Base-by-base conservation (phyloP, 2,329 filamentous ascomycete genomes). In the Pseudogymnoascus sp. region DNA sequence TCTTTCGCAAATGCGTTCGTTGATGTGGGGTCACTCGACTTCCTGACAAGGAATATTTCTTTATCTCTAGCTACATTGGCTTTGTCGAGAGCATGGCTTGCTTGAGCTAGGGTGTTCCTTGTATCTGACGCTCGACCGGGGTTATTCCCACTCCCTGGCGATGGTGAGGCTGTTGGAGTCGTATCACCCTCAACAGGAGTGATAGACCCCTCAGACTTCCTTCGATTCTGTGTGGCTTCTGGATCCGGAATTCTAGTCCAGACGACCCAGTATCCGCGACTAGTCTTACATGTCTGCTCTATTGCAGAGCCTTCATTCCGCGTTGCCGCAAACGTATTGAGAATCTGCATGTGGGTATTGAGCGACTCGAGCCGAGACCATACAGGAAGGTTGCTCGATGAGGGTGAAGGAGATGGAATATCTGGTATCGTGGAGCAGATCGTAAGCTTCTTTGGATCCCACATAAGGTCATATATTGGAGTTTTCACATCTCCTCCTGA, bases 231-330 rank as follows among this genome's bases (percentile, higher is more conserved):
- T 10, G 51, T n/a, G n/a, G 51, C 60, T 10, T 71, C 69, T 8
- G 75, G 75, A 61, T 80, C 79, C 5, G 81, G 70, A 21, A 87
- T 76, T 23, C 84, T 78, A 60, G 81, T 85, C 86, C 86, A 89
- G 25, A 88, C 85, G 31, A 89, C 79, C 86, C 87, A 89, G 85
- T 86, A 89, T 0, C 85, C 86, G 36, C 85, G 81, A 54, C 78
- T 84, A 3, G 86, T 89, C 77, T 89, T 88, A 69, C 82, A 84
- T 1, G 85, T 88, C 19, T 84, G 79, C 72, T 89, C 86, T 3
- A 83, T 72, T 65, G 84, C 82, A 3, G 75, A 74, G 14, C 69
- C 67, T 37, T 78, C 73, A 1, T 71, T 73, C 4, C 79, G 77
- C 1, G 82, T 83, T 7, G 78, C 73, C 16, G 76, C 75, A 68